Conservation (phyloP, 23 red algal species). For the Agarophyton chilense region DNA sequence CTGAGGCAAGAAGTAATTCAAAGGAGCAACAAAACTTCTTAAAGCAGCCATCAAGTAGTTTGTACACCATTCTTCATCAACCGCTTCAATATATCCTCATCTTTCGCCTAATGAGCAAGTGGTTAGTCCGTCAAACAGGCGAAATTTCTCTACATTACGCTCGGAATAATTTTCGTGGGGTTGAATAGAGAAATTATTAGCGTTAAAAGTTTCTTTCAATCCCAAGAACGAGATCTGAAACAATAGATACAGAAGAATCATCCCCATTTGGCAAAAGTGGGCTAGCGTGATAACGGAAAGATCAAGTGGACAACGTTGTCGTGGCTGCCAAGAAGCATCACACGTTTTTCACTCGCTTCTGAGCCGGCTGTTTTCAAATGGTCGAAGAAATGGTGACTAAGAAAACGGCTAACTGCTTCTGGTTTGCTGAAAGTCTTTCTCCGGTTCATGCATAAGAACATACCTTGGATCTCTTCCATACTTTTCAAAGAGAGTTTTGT, state of each 20-base stretch:
- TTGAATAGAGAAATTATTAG: too few relatives aligned
- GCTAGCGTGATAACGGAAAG: background rate
- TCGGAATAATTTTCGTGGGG: too few relatives aligned
- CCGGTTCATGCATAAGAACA: background rate
- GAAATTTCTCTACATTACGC: too few relatives aligned
- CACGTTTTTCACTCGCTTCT: constrained; percentile 13
- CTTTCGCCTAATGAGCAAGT: too few relatives aligned
- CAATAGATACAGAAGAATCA: background rate
- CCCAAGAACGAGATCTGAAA: background rate
- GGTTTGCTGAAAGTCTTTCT: too few relatives aligned
- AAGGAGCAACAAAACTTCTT: too few relatives aligned
- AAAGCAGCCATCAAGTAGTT: too few relatives aligned
- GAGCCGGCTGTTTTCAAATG: constrained; percentile 8
- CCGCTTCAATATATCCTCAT: too few relatives aligned
- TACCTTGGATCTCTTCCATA: constrained; percentile 8
- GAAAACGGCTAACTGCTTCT: background rate
- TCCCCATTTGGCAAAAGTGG: background rate
- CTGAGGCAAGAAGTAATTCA: too few relatives aligned
- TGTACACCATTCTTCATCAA: too few relatives aligned
- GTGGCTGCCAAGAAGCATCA: background rate
- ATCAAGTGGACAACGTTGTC: background rate
- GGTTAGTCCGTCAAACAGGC: too few relatives aligned
- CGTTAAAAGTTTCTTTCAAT: too few relatives aligned
- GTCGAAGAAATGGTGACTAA: background rate
- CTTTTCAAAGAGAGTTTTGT: background rate